These are phyloP conservation scores for Dactylellina drechsleri DNA, from an alignment of 2,329 filamentous ascomycete species.

Conservation along the genomic window DNA sequence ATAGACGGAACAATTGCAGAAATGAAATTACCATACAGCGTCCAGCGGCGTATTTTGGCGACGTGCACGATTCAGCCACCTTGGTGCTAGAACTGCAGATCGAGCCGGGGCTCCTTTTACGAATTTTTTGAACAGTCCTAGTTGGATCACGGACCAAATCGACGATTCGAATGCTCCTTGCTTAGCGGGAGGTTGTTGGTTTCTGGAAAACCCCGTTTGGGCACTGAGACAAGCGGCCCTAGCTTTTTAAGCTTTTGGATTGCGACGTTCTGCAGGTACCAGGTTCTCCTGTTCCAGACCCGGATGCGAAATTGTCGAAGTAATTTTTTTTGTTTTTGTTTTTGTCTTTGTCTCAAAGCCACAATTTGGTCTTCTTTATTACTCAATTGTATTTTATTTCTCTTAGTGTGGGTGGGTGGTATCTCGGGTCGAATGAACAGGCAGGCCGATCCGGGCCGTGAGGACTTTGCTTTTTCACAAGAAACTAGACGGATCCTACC, in stretches of 20 bases:
- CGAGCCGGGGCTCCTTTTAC: slow-evolving; percentile 20
- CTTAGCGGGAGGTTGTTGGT: slow-evolving; percentile 27
- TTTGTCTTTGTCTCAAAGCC: slow-evolving; percentile 34
- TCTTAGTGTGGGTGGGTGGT: neutral
- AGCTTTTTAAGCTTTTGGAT: slow-evolving; percentile 26
- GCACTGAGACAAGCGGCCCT: slow-evolving; percentile 43
- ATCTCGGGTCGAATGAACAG: slow-evolving; percentile 33
- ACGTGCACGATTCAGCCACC: neutral
- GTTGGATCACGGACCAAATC: slow-evolving; percentile 9
- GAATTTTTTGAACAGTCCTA: neutral
- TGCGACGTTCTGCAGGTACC: slow-evolving; percentile 51
- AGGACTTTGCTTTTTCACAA: slow-evolving; percentile 47
- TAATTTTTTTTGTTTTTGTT: no score
- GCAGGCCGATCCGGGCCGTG: slow-evolving; percentile 44
- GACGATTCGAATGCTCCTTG: slow-evolving; percentile 18
- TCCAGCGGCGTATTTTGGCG: slow-evolving; percentile 5
- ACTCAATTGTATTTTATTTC: neutral
- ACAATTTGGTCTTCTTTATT: slow-evolving; percentile 15
- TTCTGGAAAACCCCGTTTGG: slow-evolving; percentile 32
- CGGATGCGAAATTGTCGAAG: slow-evolving; percentile 22
- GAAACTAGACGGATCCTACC: slow-evolving; percentile 12
- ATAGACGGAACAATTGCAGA: neutral
- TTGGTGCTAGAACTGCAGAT: slow-evolving; percentile 31
- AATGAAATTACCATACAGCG: neutral
- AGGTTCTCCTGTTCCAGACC: slow-evolving; percentile 52